Evolutionary conservation across 169 alveolate species (phyloP).

Genomic region (Plasmodium gonderi): DNA sequence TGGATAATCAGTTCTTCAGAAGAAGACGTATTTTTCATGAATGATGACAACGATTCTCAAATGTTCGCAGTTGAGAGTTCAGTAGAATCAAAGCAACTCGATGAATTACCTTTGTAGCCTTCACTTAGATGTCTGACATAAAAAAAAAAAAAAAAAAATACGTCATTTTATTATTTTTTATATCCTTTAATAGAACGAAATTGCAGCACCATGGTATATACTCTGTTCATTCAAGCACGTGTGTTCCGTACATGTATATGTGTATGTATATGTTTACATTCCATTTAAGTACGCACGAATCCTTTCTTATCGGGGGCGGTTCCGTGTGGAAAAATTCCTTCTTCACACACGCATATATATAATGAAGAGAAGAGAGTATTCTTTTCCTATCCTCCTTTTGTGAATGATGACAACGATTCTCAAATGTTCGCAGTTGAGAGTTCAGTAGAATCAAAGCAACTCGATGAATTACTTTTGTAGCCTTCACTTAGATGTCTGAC

Average conservation of each 20-base stretch:
- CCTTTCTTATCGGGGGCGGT: too few species aligned
- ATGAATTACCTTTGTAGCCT: constrained; percentile 60
- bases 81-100: background rate
- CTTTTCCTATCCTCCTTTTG: too few species aligned
- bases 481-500: constrained; percentile 77
- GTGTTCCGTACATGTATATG: background rate
- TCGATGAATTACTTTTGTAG: constrained; percentile 34
- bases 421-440: constrained; percentile 68
- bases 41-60: constrained; percentile 58
- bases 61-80: constrained; percentile 74
- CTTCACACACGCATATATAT: too few species aligned
- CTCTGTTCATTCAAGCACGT: background rate
- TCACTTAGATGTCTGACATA: constrained; percentile 74
- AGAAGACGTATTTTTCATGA: too few species aligned
- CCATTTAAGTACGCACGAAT: too few species aligned
- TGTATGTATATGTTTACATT: background rate
- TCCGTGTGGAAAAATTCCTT: too few species aligned
- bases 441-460: background rate
- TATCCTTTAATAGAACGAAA: too few species aligned
- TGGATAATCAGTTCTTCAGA: too few species aligned
- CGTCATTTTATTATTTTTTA: too few species aligned
- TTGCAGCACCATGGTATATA: too few species aligned
- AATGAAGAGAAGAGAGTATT: too few species aligned
- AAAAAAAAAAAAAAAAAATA: background rate
- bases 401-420: constrained; percentile 55